Evolutionary conservation across 169 alveolate genomes (phyloP), one percentile per base, ranked within the genome.

Genomic region (Plasmodium gaboni): DNA sequence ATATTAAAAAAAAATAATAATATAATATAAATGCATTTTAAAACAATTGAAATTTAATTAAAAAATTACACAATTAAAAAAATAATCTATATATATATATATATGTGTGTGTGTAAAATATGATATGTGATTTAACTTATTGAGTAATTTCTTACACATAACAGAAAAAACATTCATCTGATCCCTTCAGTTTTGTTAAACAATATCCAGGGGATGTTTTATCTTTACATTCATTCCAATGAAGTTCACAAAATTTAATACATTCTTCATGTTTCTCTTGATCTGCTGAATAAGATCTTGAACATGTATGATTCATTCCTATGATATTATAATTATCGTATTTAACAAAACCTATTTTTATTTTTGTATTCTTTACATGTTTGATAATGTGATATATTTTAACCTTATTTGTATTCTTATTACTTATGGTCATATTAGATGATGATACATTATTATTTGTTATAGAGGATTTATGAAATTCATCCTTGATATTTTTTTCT

Each of bases 201-300:
- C 89, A 76, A 17, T 63, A 76, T 26, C 89, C 89, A 10, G 89
- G 89, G 10, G 76, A 63, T 48, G 24, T 15, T 12, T 76, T 67
- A 26, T 51, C 28, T 53, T 51, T 50, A 42, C 89, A 76, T 2
- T 28, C 12, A 55, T 12, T 1, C 76, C 74, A 76, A 19, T 76
- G 48, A 12, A 64, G n/a, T n/a, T 64, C 19, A 69, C 89, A 76
- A 55, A 76, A 76, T 50, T 64, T 15, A 12, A 10, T 38, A 55
- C 89, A 76, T 57, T 19, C 67, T n/a, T 44, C 70, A 15, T 50
- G 7, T 32, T 68, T 68, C 2, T 46, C 17, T 38, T 17, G 48
- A 22, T 65, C 65, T 12, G 2, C 17, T 1, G 78, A 51, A 12
- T 76, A 65, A 8, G n/a, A n/a, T 28, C 89, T 76, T 8, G 89